These are phyloP conservation scores for Acanthamoeba royreba DNA, from an alignment of 208 protist species.

Conservation along the genomic window DNA sequence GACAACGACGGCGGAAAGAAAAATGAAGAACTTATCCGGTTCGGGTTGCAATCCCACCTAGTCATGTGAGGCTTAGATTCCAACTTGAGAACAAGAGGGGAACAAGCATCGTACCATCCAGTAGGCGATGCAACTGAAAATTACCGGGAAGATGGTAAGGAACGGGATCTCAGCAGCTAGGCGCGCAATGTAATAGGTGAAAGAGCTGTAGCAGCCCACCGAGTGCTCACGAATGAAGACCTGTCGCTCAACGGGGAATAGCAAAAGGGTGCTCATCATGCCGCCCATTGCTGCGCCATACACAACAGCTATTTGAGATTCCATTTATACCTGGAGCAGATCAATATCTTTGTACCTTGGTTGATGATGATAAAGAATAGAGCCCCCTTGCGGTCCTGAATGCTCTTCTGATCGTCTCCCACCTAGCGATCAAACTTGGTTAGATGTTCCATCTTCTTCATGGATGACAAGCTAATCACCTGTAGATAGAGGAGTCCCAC, in stretches of 20 bases:
- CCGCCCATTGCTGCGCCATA: neutral
- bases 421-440: no score
- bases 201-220: neutral
- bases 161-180: neutral
- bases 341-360: neutral
- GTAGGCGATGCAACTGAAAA: neutral
- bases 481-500: neutral
- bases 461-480: neutral
- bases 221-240: conserved; percentile 16
- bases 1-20: neutral
- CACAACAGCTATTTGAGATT: no score
- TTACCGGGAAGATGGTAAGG: neutral
- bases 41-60: neutral
- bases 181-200: neutral
- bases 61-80: neutral
- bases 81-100: no score
- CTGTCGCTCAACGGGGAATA: neutral
- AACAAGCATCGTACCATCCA: neutral
- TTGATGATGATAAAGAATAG: neutral
- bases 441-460: neutral
- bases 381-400: neutral
- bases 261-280: neutral
- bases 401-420: neutral
- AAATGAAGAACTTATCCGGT: conserved; percentile 9
- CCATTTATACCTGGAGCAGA: neutral